Conservation (phyloP, 1,139 yeast genomes). For the Lizanozyma gosingica region DNA sequence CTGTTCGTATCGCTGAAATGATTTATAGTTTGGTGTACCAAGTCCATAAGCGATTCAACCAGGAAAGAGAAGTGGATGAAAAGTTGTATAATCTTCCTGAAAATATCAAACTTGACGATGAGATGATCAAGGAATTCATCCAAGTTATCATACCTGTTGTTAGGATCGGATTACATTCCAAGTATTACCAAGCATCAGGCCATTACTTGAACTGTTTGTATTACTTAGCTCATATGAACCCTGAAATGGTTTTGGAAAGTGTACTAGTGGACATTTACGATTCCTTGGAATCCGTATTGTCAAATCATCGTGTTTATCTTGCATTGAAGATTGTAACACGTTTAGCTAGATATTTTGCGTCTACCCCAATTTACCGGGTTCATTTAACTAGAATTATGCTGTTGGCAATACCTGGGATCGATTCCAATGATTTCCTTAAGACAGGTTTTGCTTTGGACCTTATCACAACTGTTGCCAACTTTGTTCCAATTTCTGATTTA, state of each 20-base stretch:
- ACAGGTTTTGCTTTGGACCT: constrained; percentile 64
- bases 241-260: constrained; percentile 53
- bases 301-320: constrained; percentile 72
- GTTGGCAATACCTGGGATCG: constrained; percentile 73
- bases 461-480: constrained; percentile 62
- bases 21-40: constrained; percentile 47
- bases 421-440: constrained; percentile 75
- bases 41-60: constrained; percentile 48
- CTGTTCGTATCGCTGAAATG: constrained; percentile 58
- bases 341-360: constrained; percentile 59
- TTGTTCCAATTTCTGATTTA: constrained; percentile 61
- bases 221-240: constrained; percentile 54
- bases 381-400: constrained; percentile 71
- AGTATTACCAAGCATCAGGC: constrained; percentile 48
- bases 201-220: constrained; percentile 56
- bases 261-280: constrained; percentile 73
- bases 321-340: constrained; percentile 64
- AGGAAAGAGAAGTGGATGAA: constrained; percentile 38
- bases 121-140: constrained; percentile 42
- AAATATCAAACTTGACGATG: constrained; percentile 33
- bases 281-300: constrained; percentile 70
- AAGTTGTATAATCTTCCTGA: constrained; percentile 36
- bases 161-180: constrained; percentile 73
- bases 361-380: constrained; percentile 58
- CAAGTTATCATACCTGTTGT: constrained; percentile 49